Conservation (phyloP, 345 rosid species). For the Sonneratia alba region DNA sequence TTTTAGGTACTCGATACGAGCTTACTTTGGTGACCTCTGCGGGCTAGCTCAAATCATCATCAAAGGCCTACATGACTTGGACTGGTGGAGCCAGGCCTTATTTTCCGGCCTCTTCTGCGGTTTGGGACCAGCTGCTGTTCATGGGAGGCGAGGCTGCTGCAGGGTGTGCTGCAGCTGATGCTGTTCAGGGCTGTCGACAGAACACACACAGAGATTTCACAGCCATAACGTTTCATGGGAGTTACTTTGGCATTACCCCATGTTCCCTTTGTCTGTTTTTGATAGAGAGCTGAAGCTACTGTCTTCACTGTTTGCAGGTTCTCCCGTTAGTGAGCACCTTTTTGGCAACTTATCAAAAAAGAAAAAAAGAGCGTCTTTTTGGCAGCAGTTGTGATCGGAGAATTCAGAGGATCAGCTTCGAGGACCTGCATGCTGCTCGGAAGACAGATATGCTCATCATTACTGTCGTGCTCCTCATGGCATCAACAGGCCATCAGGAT, state of each 20-base stretch:
- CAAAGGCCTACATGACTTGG: too few relatives aligned
- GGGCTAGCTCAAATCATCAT: too few relatives aligned
- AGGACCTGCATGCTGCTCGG: constrained; percentile 51
- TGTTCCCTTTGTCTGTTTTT: background rate
- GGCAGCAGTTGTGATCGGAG: constrained; percentile 69
- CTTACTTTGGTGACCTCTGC: too few relatives aligned
- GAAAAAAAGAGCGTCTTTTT: constrained; percentile 21
- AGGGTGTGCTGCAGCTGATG: too few relatives aligned
- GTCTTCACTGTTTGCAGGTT: constrained; percentile 35
- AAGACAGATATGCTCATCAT: constrained; percentile 66
- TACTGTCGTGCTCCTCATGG: constrained; percentile 75
- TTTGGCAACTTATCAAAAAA: constrained; percentile 32
- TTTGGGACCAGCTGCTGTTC: too few relatives aligned
- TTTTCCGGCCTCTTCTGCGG: too few relatives aligned
- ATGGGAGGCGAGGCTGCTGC: too few relatives aligned
- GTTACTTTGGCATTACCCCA: too few relatives aligned
- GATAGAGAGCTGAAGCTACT: background rate
- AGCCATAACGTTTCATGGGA: background rate
- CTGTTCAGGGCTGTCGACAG: too few relatives aligned
- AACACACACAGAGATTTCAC: background rate
- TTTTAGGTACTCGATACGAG: too few relatives aligned
- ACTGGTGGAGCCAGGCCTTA: too few relatives aligned
- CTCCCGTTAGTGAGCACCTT: constrained; percentile 81
- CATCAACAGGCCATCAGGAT: constrained; percentile 59
- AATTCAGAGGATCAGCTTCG: constrained; percentile 60